These are phyloP conservation scores for Xylaria flabelliformis DNA, from an alignment of 495 filamentous ascomycete species.

Conservation along the genomic window DNA sequence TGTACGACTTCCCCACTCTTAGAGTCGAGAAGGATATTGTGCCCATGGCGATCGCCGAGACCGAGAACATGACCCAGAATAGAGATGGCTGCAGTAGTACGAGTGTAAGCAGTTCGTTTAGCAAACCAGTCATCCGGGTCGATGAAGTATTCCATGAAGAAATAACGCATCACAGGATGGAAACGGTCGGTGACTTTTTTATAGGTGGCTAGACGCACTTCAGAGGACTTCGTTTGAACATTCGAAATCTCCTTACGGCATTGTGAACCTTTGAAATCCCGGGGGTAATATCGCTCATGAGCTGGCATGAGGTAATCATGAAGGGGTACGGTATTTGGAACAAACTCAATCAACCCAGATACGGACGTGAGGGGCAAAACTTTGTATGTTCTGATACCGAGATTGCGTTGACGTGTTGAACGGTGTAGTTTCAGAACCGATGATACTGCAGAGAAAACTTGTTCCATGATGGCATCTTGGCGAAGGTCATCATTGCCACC, in stretches of 20 bases:
- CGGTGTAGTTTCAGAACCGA: slow-evolving; percentile 83
- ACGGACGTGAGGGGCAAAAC: slow-evolving; percentile 84
- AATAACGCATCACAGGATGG: slow-evolving; percentile 93
- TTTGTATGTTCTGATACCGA: slow-evolving; percentile 93
- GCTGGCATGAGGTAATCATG: slow-evolving; percentile 91
- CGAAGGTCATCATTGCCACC: slow-evolving; percentile 92
- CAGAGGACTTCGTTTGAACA: slow-evolving; percentile 69
- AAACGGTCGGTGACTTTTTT: slow-evolving; percentile 78
- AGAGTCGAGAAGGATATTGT: slow-evolving; percentile 94
- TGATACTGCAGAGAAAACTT: slow-evolving; percentile 96
- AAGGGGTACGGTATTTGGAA: slow-evolving; percentile 86
- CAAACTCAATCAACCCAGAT: slow-evolving; percentile 97
- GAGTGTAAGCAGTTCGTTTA: slow-evolving; percentile 83
- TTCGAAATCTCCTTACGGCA: slow-evolving; percentile 80
- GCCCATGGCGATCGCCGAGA: slow-evolving; percentile 93
- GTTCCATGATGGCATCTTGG: slow-evolving; percentile 99
- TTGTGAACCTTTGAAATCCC: slow-evolving; percentile 73
- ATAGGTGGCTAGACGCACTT: slow-evolving; percentile 74
- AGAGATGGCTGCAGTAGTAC: slow-evolving; percentile 91
- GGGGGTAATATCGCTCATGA: slow-evolving; percentile 84
- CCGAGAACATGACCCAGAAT: slow-evolving; percentile 94
- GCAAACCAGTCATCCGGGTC: slow-evolving; percentile 97
- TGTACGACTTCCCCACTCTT: slow-evolving; percentile 93
- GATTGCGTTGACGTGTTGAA: slow-evolving; percentile 83
- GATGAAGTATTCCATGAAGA: slow-evolving; percentile 93